Evolutionary conservation across 2,329 filamentous ascomycete species (phyloP).

Genomic region (Helminthosporium solani): DNA sequence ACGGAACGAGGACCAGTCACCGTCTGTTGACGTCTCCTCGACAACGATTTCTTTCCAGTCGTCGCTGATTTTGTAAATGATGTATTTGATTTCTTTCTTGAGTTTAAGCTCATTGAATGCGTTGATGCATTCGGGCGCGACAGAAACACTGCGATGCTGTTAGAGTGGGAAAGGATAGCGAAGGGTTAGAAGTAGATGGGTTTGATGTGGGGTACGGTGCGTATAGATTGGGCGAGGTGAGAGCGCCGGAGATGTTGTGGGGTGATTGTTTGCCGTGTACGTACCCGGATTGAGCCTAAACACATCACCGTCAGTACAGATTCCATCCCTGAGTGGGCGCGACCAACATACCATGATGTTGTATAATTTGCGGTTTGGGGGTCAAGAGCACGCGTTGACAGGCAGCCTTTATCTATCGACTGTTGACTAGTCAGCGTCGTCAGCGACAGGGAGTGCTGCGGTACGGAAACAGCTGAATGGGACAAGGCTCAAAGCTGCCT

Average conservation of each 20-base stretch:
- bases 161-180: slow-evolving; percentile 14
- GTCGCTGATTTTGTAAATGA: slow-evolving; percentile 85
- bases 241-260: slow-evolving; percentile 7
- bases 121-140: slow-evolving; percentile 68
- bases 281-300: slow-evolving; percentile 48
- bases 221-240: no score
- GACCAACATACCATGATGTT: slow-evolving; percentile 39
- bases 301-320: neutral
- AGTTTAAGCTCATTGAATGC: slow-evolving; percentile 82
- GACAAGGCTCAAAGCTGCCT: slow-evolving; percentile 16
- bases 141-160: slow-evolving; percentile 60
- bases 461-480: neutral
- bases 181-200: no score
- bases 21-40: slow-evolving; percentile 67
- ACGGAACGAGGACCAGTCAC: slow-evolving; percentile 72
- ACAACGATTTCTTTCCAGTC: slow-evolving; percentile 80
- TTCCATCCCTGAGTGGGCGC: neutral
- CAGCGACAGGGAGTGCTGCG: slow-evolving; percentile 16
- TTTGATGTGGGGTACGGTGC: no score
- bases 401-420: slow-evolving; percentile 37
- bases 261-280: slow-evolving; percentile 24
- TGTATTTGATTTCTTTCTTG: slow-evolving; percentile 74
- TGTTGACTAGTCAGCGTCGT: slow-evolving; percentile 42
- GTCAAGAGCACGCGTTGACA: slow-evolving; percentile 14
- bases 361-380: slow-evolving; percentile 21